These are phyloP conservation scores for Lavandula angustifolia DNA, from an alignment of 257 asterid genomes.

Conservation along the genomic window DNA sequence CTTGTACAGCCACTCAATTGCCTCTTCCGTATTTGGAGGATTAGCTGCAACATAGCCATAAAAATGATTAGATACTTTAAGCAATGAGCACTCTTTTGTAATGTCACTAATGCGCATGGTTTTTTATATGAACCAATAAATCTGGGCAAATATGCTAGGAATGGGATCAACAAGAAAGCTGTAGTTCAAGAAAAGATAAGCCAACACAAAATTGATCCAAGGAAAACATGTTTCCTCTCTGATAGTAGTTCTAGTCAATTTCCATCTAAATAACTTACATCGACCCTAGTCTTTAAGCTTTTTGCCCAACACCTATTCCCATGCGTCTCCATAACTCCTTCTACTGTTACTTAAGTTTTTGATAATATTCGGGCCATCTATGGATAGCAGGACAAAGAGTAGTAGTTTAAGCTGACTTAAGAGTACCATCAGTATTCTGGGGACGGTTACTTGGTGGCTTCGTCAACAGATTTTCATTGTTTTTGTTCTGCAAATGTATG, in stretches of 20 bases:
- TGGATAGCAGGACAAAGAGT: not conserved
- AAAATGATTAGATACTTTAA: slow-evolving; percentile 10
- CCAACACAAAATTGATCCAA: not conserved
- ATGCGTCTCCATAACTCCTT: not conserved
- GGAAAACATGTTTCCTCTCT: not conserved
- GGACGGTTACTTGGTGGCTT: not conserved
- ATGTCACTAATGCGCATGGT: slow-evolving; percentile 8
- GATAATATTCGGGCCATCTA: not conserved
- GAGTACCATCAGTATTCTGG: not conserved
- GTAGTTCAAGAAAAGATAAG: not conserved
- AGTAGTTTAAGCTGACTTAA: not conserved
- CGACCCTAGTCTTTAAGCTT: not conserved
- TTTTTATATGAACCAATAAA: not conserved
- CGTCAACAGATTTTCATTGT: not conserved
- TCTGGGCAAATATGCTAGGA: not conserved
- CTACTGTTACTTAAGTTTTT: not conserved
- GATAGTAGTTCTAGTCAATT: not conserved
- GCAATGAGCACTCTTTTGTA: not conserved
- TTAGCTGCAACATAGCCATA: slow-evolving; percentile 44
- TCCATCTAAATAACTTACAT: not conserved
- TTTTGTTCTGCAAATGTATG: not conserved
- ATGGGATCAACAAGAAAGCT: not conserved
- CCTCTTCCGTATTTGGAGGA: slow-evolving; percentile 58
- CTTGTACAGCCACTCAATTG: slow-evolving; percentile 62
- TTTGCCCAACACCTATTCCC: not conserved